Conservation (phyloP, 306 rosid species). For the Prunus dulcis region DNA sequence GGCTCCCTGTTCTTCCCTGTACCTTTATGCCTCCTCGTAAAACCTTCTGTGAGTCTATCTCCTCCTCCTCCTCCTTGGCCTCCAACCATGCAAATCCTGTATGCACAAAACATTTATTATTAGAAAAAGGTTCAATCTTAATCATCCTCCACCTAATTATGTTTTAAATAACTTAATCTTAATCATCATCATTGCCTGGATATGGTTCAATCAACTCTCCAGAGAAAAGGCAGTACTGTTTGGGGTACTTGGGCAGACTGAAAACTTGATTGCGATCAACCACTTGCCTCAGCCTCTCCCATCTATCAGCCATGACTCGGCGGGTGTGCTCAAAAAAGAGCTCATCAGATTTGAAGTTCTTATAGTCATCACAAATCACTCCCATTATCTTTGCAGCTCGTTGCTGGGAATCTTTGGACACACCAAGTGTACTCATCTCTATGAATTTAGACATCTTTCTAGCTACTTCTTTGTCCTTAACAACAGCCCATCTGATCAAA, state of each 20-base stretch:
- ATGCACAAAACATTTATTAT: background rate
- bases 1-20: slow-evolving; percentile 46
- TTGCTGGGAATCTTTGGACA: slow-evolving; percentile 72
- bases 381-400: slow-evolving; percentile 65
- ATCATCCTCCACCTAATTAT: too few species aligned
- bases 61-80: slow-evolving; percentile 39
- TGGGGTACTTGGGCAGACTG: slow-evolving; percentile 36
- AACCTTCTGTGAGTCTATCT: slow-evolving; percentile 36
- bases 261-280: slow-evolving; percentile 32
- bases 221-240: slow-evolving; percentile 46
- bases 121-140: background rate
- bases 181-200: slow-evolving; percentile 38
- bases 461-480: slow-evolving; percentile 68
- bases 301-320: slow-evolving; percentile 47
- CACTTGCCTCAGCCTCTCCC: slow-evolving; percentile 54
- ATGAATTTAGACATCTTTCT: slow-evolving; percentile 56
- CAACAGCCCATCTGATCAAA: slow-evolving; percentile 65
- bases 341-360: slow-evolving; percentile 35
- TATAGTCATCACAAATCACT: slow-evolving; percentile 53
- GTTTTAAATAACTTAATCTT: too few species aligned
- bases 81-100: slow-evolving; percentile 81
- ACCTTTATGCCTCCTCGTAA: slow-evolving; percentile 39
- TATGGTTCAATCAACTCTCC: slow-evolving; percentile 39
- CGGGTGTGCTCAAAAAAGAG: slow-evolving; percentile 48
- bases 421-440: slow-evolving; percentile 64